Evolutionary conservation across 352 stramenopile genomes (phyloP).

Genomic region (Blastocystis sp.): DNA sequence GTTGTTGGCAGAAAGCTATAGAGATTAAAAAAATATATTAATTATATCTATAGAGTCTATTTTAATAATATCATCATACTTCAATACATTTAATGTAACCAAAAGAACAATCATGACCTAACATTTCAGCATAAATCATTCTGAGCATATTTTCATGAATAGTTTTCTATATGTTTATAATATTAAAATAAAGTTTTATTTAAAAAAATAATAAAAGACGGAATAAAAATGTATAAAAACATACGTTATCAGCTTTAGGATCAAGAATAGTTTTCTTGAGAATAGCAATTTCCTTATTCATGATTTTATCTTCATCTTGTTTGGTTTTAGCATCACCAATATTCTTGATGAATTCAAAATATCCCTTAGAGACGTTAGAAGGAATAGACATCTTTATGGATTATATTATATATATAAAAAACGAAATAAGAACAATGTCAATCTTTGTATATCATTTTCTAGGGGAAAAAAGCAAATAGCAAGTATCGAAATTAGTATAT

Average conservation of each 20-base stretch:
- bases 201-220: background rate
- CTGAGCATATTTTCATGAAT: slow-evolving; percentile 93
- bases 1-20: slow-evolving; percentile 22
- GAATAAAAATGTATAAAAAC: background rate
- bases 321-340: slow-evolving; percentile 99
- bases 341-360: slow-evolving; percentile 98
- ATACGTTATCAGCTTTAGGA: slow-evolving; percentile 44
- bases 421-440: too few species aligned
- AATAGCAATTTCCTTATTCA: slow-evolving; percentile 73
- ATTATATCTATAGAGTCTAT: slow-evolving; percentile 58
- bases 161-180: slow-evolving; percentile 11
- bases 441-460: too few species aligned
- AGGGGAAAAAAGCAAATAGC: too few species aligned
- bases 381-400: slow-evolving; percentile 38
- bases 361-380: slow-evolving; percentile 71
- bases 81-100: slow-evolving; percentile 93
- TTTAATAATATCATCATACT: slow-evolving; percentile 86
- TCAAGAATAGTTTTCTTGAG: slow-evolving; percentile 83
- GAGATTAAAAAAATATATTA: slow-evolving; percentile 8
- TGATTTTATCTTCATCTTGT: slow-evolving; percentile 99
- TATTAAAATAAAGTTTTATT: slow-evolving; percentile 44
- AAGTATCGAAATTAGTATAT: too few species aligned
- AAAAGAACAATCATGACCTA: slow-evolving; percentile 97
- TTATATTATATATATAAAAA: too few species aligned
- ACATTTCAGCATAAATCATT: slow-evolving; percentile 99